A percentile compares a stretch with the other conserved stretches of the same genome.
phyloP scores from a whole-genome alignment of 2,329 filamentous ascomycete genomes.

The Leptographium galeiforme region DNA sequence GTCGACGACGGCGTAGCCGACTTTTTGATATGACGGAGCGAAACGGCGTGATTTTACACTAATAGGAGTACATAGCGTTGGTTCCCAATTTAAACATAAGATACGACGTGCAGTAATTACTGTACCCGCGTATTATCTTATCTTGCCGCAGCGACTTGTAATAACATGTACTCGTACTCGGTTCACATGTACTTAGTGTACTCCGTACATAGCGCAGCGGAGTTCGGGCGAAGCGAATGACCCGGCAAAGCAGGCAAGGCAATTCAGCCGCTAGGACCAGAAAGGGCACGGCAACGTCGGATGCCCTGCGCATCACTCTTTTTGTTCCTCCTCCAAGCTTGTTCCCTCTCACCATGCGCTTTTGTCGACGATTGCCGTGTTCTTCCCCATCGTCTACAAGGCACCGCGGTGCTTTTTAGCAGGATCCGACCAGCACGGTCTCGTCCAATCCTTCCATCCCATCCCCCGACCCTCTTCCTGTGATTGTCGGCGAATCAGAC shows the following conservation, averaged over 20 bases:
- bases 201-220: neutral
- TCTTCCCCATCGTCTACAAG: too few relatives aligned
- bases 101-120: too few relatives aligned
- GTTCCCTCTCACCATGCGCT: neutral
- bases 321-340: neutral
- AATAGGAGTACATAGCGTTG: too few relatives aligned
- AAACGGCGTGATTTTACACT: too few relatives aligned
- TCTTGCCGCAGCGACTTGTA: too few relatives aligned
- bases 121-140: too few relatives aligned
- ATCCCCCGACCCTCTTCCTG: too few relatives aligned
- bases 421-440: neutral
- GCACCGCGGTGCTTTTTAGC: neutral
- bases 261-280: neutral
- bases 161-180: neutral
- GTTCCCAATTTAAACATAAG: too few relatives aligned
- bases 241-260: neutral
- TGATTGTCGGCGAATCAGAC: too few relatives aligned
- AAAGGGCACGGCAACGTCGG: neutral
- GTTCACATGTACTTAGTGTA: neutral
- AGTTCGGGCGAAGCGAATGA: neutral
- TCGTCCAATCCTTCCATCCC: too few relatives aligned
- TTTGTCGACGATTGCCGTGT: neutral
- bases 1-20: neutral
- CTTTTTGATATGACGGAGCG: neutral
- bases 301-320: neutral